Conservation (phyloP, 495 filamentous ascomycete species). For the Symbiotaphrina buchneri region DNA sequence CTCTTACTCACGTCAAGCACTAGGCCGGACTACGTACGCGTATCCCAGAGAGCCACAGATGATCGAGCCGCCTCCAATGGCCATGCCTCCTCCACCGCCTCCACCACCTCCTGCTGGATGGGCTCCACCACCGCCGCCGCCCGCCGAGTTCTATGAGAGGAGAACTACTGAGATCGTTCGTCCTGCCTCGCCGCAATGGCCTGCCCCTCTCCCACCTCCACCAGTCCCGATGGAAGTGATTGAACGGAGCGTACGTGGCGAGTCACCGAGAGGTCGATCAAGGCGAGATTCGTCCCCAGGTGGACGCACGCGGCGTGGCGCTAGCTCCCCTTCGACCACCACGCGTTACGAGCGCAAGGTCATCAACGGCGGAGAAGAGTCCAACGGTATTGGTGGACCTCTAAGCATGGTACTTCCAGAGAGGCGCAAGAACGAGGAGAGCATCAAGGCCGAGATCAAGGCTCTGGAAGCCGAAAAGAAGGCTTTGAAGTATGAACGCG, state of each 20-base stretch:
- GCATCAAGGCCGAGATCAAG: constrained; percentile 33
- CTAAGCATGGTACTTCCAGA: constrained; percentile 1
- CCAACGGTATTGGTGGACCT: constrained; percentile 2
- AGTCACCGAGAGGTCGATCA: no score
- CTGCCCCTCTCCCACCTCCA: constrained; percentile 1
- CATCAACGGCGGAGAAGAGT: constrained; percentile 1
- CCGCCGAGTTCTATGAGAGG: background rate
- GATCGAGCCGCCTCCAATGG: background rate
- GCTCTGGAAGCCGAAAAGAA: constrained; percentile 27
- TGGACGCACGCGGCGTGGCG: no score
- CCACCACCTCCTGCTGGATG: background rate
- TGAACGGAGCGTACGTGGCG: no score
- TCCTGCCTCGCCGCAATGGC: background rate
- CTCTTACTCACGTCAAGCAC: no score
- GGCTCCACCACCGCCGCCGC: background rate
- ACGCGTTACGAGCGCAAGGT: background rate
- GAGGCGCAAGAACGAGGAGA: constrained; percentile 17
- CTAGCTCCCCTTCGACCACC: no score
- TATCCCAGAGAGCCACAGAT: no score
- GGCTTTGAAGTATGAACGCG: constrained; percentile 19
- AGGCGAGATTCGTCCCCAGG: no score
- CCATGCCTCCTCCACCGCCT: background rate
- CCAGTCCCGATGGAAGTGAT: no score
- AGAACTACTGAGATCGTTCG: no score
- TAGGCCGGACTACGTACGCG: no score